Percentiles rank a stretch among this genome's conserved stretches.
These are phyloP conservation scores for Leptographium procerum DNA, from an alignment of 2,329 filamentous ascomycete genomes.

Conservation along the genomic window DNA sequence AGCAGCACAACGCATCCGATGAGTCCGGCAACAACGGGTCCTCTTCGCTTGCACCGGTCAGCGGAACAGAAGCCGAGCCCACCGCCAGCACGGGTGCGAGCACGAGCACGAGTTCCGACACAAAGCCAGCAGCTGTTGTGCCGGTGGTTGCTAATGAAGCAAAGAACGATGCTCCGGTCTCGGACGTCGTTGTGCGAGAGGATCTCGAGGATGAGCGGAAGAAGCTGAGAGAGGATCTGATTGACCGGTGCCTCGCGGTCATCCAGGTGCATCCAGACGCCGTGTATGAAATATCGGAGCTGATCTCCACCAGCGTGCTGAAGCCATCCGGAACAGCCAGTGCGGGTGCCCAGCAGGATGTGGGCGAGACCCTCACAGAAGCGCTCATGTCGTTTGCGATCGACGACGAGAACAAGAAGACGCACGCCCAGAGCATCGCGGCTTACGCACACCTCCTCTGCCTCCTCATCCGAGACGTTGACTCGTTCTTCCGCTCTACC, in stretches of 20 bases:
- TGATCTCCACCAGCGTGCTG: slow-evolving; percentile 64
- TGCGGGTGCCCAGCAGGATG: slow-evolving; percentile 44
- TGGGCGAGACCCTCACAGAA: slow-evolving; percentile 72
- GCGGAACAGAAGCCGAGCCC: neutral
- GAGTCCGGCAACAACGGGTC: neutral
- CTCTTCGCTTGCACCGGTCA: neutral
- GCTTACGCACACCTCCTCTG: slow-evolving; percentile 89
- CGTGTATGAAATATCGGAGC: slow-evolving; percentile 81
- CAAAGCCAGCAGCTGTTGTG: neutral
- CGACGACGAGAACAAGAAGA: slow-evolving; percentile 55
- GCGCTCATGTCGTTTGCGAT: slow-evolving; percentile 62
- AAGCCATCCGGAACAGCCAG: slow-evolving; percentile 41
- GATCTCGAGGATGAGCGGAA: slow-evolving; percentile 67
- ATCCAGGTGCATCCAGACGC: slow-evolving; percentile 78
- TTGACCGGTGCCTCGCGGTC: slow-evolving; percentile 83
- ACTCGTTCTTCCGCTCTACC: slow-evolving; percentile 66
- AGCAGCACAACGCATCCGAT: neutral
- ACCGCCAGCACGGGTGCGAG: too few species aligned
- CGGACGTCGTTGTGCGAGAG: slow-evolving; percentile 44
- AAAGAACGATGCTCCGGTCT: neutral
- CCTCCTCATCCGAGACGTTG: slow-evolving; percentile 69
- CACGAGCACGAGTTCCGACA: neutral
- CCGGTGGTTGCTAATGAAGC: neutral
- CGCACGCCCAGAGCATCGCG: slow-evolving; percentile 52
- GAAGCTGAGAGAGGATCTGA: slow-evolving; percentile 62